A percentile compares a stretch with the other conserved stretches of the same genome.
Conservation (phyloP, 1,284 basidiomycete genomes). For the Cutaneotrichosporon mucoides region DNA sequence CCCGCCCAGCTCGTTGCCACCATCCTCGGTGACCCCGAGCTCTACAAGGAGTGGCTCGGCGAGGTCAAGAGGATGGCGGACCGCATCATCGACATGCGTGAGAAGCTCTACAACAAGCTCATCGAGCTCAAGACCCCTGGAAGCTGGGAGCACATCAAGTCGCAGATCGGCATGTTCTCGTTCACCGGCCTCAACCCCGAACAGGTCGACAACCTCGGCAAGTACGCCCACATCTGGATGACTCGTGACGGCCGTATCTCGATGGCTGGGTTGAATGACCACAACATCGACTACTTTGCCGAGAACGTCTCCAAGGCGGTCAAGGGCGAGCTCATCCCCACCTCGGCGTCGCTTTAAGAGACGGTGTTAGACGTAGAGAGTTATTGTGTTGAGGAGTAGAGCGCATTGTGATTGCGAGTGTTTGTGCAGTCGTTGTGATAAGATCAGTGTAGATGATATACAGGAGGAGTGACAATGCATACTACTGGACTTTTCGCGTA, state of each 20-base stretch:
- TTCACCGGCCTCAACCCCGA: conserved; percentile 80
- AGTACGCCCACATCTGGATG: conserved; percentile 88
- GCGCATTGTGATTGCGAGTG: background rate
- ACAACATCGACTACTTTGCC: conserved; percentile 89
- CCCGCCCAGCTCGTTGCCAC: conserved; percentile 77
- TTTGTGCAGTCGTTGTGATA: too few relatives aligned
- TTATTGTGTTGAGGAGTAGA: background rate
- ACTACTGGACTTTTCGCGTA: background rate
- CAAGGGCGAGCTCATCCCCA: conserved; percentile 59
- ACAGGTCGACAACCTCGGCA: conserved; percentile 81
- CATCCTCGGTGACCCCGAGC: conserved; percentile 69
- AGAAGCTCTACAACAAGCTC: conserved; percentile 73
- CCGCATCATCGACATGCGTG: conserved; percentile 93
- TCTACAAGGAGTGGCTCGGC: conserved; percentile 82
- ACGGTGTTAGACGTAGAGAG: background rate
- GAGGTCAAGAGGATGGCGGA: conserved; percentile 95
- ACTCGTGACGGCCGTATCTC: conserved; percentile 73
- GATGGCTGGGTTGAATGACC: conserved; percentile 88
- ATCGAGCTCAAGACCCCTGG: conserved; percentile 85
- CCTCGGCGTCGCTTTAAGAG: background rate
- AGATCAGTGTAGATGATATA: background rate
- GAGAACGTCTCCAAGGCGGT: conserved; percentile 78
- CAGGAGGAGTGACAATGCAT: background rate
- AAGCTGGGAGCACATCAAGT: conserved; percentile 93
- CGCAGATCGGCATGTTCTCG: conserved; percentile 74